These are phyloP conservation scores for Colletotrichum sp. DNA, from an alignment of 2,329 filamentous ascomycete species.

Conservation along the genomic window DNA sequence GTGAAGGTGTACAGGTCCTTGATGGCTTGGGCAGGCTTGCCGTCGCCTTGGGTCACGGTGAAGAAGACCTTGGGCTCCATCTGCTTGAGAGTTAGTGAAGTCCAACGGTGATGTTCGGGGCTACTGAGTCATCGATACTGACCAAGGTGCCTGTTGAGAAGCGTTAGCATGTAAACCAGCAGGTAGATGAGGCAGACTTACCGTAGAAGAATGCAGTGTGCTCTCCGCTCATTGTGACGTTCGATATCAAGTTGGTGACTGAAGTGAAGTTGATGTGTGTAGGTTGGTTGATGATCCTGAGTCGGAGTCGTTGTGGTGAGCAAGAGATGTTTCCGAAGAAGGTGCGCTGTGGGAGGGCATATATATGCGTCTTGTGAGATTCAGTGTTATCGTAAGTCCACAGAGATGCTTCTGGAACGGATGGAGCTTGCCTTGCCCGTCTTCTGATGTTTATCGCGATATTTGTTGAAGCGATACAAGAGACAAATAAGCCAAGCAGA, in stretches of 20 bases:
- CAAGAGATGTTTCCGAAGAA: neutral
- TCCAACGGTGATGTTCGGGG: neutral
- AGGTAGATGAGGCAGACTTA: conserved; percentile 28
- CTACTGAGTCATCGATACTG: neutral
- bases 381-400: neutral
- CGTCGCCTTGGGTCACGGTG: conserved; percentile 76
- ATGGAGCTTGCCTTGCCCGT: neutral
- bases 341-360: neutral
- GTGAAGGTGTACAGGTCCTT: conserved; percentile 65
- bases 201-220: conserved; percentile 64
- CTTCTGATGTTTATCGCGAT: neutral
- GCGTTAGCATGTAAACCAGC: neutral
- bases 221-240: conserved; percentile 43
- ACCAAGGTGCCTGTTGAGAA: conserved; percentile 38
- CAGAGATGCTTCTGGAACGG: neutral
- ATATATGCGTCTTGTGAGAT: neutral
- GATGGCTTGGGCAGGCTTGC: conserved; percentile 51
- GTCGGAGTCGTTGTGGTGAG: neutral
- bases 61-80: conserved; percentile 91
- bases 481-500: neutral
- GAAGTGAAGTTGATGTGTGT: neutral
- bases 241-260: neutral
- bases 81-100: conserved; percentile 29
- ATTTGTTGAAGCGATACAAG: neutral
- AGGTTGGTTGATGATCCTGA: neutral